phyloP scores from a whole-genome alignment of 208 protist genomes.

The Trypanosoma vivax region DNA sequence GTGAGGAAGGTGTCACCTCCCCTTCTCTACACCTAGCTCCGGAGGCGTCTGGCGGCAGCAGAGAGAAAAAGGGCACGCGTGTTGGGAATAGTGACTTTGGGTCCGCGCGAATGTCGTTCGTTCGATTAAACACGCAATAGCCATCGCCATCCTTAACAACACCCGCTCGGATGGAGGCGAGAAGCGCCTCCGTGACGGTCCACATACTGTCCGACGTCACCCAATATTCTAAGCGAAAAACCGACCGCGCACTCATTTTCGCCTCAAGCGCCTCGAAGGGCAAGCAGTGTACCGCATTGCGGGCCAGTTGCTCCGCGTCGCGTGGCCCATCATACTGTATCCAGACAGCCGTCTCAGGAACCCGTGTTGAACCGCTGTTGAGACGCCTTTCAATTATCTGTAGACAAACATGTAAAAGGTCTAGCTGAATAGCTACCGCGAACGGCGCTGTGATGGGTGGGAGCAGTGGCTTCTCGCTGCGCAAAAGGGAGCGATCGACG shows the following conservation, averaged over 20 bases:
- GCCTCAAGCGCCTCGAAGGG: constrained; percentile 66
- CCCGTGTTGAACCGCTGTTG: constrained; percentile 10
- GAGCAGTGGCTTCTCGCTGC: constrained; percentile 6
- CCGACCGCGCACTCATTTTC: constrained; percentile 3
- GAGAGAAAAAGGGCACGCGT: constrained; percentile 18
- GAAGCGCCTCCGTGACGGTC: constrained; percentile 49
- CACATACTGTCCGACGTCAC: constrained; percentile 52
- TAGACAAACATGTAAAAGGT: constrained; percentile 52
- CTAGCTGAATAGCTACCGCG: constrained; percentile 62
- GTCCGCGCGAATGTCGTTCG: neutral
- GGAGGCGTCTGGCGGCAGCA: constrained; percentile 1
- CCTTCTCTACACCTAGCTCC: neutral
- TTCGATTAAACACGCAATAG: constrained; percentile 10
- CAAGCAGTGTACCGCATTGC: constrained; percentile 78
- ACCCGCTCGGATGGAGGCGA: constrained; percentile 47
- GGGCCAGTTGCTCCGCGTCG: constrained; percentile 38
- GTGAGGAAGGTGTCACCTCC: neutral
- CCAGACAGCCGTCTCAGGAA: constrained; percentile 23
- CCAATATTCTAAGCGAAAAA: constrained; percentile 40
- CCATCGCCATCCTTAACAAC: constrained; percentile 27
- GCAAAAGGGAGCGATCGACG: constrained; percentile 18
- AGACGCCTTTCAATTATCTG: constrained; percentile 36
- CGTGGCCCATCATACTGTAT: constrained; percentile 60
- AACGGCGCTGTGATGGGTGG: constrained; percentile 36
- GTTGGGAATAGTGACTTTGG: constrained; percentile 12